Conservation (phyloP, 306 rosid genomes). For the Vigna trinervia region DNA sequence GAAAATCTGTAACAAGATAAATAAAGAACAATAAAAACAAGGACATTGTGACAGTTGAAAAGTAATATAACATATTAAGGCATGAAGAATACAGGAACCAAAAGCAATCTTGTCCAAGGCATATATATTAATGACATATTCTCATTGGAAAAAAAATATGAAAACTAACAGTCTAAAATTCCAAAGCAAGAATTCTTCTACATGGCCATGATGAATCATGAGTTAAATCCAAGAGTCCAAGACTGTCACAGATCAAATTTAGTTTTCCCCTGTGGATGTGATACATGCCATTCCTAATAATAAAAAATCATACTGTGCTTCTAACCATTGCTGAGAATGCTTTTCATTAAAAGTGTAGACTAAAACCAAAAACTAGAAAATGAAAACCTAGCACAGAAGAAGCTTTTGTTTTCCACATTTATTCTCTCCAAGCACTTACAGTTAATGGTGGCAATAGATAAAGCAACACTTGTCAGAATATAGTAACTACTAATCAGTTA, state of each 20-base stretch:
- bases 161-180: neutral
- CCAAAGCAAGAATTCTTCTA: slow-evolving; percentile 12
- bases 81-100: slow-evolving; percentile 12
- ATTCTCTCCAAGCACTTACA: neutral
- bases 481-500: slow-evolving; percentile 25
- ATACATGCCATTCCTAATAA: neutral
- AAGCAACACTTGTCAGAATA: neutral
- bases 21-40: slow-evolving; percentile 6
- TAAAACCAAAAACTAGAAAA: neutral
- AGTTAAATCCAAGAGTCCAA: neutral
- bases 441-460: slow-evolving; percentile 3
- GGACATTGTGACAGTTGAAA: neutral
- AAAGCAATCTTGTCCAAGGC: slow-evolving; percentile 3
- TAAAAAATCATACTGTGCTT: neutral
- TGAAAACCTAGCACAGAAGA: slow-evolving; percentile 9
- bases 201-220: neutral
- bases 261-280: neutral
- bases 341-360: neutral
- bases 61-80: slow-evolving; percentile 5
- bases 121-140: neutral
- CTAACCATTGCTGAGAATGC: neutral
- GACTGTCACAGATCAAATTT: slow-evolving; percentile 1
- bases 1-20: neutral
- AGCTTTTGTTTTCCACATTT: slow-evolving; percentile 8
- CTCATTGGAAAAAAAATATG: neutral